phyloP scores from a whole-genome alignment of 2,329 filamentous ascomycete genomes.

The Arachnopeziza araneosa region DNA sequence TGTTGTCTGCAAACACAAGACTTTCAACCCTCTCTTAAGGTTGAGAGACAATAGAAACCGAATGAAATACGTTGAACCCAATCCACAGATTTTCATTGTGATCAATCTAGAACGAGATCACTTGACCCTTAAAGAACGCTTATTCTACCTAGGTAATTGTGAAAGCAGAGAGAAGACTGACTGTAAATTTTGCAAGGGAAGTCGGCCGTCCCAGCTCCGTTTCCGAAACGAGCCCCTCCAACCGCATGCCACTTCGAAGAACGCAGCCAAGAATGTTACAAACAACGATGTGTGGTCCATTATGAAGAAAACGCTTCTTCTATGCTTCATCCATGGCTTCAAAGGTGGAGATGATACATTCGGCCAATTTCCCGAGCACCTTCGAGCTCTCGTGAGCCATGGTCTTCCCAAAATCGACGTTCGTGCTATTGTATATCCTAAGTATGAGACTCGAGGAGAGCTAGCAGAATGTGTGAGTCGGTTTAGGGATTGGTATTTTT shows the following conservation, averaged over 20 bases:
- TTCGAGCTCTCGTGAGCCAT: conserved; percentile 57
- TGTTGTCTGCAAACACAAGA: no score
- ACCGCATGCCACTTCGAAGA: neutral
- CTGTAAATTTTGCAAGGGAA: no score
- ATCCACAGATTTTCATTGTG: no score
- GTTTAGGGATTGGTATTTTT: conserved; percentile 67
- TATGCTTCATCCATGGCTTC: conserved; percentile 87
- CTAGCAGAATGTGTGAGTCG: conserved; percentile 62
- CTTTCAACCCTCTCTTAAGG: no score
- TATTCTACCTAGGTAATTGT: no score
- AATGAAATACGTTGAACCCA: no score
- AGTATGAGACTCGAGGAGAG: conserved; percentile 77
- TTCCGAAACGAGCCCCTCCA: neutral
- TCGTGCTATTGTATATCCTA: conserved; percentile 66
- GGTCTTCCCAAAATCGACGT: conserved; percentile 66
- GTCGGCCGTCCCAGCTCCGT: no score
- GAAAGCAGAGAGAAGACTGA: no score
- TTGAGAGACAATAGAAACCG: no score
- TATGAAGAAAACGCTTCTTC: conserved; percentile 72
- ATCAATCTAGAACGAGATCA: no score
- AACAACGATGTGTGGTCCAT: neutral
- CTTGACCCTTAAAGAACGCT: no score
- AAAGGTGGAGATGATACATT: conserved; percentile 82
- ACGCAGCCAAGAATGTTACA: neutral
- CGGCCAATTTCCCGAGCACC: conserved; percentile 66